phyloP scores from a whole-genome alignment of 2,329 filamentous ascomycete species.

The Ophiocordyceps robertsii region DNA sequence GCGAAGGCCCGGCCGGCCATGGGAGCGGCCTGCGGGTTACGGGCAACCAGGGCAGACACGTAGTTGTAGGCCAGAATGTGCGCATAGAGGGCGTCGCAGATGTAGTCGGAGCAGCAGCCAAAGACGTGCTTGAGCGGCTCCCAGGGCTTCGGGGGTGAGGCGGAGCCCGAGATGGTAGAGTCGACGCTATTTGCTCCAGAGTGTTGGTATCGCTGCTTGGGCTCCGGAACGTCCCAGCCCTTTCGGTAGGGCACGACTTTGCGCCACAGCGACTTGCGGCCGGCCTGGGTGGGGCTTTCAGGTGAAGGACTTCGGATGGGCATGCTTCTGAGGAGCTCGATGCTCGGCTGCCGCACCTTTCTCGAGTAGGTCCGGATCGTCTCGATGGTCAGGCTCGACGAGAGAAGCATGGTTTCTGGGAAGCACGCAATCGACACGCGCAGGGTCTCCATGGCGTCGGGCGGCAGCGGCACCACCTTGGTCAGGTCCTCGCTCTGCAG shows the following conservation, averaged over 20 bases:
- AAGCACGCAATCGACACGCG: constrained; percentile 41
- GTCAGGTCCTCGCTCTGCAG: constrained; percentile 21
- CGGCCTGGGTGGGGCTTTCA: constrained; percentile 5
- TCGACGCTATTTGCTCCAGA: constrained; percentile 3
- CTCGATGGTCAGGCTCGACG: constrained; percentile 41
- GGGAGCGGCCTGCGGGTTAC: constrained; percentile 7
- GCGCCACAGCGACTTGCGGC: constrained; percentile 20
- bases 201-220: constrained; percentile 1
- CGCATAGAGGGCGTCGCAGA: constrained; percentile 45
- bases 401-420: constrained; percentile 44
- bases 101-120: constrained; percentile 34
- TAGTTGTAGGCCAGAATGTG: constrained; percentile 48
- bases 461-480: constrained; percentile 32
- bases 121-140: constrained; percentile 37
- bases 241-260: constrained; percentile 19
- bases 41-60: constrained; percentile 22
- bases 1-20: constrained; percentile 5
- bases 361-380: constrained; percentile 42
- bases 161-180: constrained; percentile 5
- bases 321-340: constrained; percentile 10
- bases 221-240: constrained; percentile 4
- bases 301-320: constrained; percentile 6
- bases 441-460: constrained; percentile 39
- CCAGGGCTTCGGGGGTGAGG: constrained; percentile 23
- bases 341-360: constrained; percentile 31